Evolutionary conservation across 2,329 filamentous ascomycete species (phyloP), one percentile per base, ranked within the genome.

Genomic region (Fusarium transvaalense): DNA sequence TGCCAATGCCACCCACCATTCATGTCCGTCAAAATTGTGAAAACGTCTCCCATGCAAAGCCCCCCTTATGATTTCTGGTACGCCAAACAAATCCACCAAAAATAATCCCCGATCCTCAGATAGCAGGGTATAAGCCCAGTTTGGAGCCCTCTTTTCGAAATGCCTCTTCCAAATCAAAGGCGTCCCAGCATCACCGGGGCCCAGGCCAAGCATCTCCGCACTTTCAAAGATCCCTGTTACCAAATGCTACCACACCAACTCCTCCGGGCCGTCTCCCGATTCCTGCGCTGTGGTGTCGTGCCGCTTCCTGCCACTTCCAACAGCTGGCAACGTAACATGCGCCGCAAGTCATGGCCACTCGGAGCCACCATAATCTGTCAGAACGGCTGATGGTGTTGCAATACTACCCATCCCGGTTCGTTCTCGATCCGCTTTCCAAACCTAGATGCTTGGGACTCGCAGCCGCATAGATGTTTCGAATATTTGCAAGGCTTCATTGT

Each of bases 221-320:
- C 53, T 47, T 53, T 46, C 42, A 31, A 59, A 35, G 41, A 41
- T 43, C 53, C 46, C 53, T 57, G 64, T 45, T n/a, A n/a, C 57
- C 42, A 53, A 47, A 57, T 53, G 41, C 62, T 31, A 67, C 64
- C 60, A 63, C 57, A 58, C 61, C 61, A 61, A 57, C 32, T 51
- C 41, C 43, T 52, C 55, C 54, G 56, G 59, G 58, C 63, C 66
- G 56, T 47, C 29, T 64, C 50, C 56, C 63, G 62, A 56, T 31
- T 31, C 41, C 31, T 42, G 27, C 51, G 48, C 41, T 45, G 39
- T 52, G 50, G 56, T 45, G 41, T 56, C 21, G 59, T 42, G 47
- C 54, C 56, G 35, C 46, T 64, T 55, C 23, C 35, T 56, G 37
- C 47, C 47, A 52, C 25, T 53, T 43, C 43, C 39, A 37, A 64